Percentiles rank a stretch among this genome's conserved stretches.
These are phyloP conservation scores for Cryphonectria japonica DNA, from an alignment of 2,329 filamentous ascomycete species.

Conservation along the genomic window DNA sequence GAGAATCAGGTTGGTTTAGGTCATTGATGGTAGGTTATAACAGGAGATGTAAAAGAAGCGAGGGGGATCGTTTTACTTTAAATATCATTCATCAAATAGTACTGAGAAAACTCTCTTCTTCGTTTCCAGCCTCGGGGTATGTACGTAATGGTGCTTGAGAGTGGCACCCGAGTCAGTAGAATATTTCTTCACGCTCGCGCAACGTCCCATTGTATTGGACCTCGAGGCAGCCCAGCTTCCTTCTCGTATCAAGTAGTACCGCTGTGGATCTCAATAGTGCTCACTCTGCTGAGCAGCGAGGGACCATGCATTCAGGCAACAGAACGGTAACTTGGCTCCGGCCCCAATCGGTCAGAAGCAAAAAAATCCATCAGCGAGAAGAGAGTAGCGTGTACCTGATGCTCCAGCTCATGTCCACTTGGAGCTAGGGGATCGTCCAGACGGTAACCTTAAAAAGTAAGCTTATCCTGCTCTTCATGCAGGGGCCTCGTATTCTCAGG, in stretches of 20 bases:
- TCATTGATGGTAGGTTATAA: background rate
- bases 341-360: background rate
- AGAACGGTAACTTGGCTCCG: background rate
- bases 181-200: background rate
- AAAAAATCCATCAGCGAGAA: background rate
- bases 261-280: background rate
- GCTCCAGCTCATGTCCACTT: background rate
- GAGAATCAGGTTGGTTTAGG: background rate
- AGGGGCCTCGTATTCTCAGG: conserved; percentile 6
- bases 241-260: background rate
- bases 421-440: background rate
- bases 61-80: background rate
- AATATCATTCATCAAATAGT: background rate
- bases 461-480: background rate
- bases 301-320: background rate
- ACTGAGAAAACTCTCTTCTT: background rate
- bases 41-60: background rate
- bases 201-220: background rate
- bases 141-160: background rate
- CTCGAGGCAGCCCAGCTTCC: background rate
- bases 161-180: background rate
- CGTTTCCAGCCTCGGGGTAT: background rate
- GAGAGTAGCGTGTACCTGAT: background rate
- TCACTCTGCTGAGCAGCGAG: background rate
- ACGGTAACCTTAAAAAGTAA: conserved; percentile 1